phyloP scores from a whole-genome alignment of 805 yeast species.

The Teunomyces pallodes region DNA sequence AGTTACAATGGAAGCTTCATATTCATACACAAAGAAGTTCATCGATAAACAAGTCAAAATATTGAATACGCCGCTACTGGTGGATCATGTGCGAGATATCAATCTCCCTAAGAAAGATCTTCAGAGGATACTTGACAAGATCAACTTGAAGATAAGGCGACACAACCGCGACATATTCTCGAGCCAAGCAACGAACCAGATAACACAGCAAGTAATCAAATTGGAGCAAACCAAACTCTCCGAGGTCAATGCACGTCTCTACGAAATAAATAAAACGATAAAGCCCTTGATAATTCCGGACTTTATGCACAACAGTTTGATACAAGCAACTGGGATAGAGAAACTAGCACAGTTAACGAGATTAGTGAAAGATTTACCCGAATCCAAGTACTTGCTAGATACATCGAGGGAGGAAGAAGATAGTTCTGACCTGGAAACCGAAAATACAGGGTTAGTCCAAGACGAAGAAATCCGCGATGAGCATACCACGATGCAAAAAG shows the following conservation, averaged over 20 bases:
- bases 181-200: conserved; percentile 32
- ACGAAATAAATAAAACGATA: conserved; percentile 16
- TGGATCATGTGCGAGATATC: conserved; percentile 16
- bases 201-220: conserved; percentile 35
- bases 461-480: background rate
- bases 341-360: conserved; percentile 20
- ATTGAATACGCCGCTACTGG: conserved; percentile 26
- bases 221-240: conserved; percentile 28
- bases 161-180: conserved; percentile 27
- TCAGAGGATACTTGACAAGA: conserved; percentile 19
- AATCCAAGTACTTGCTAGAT: conserved; percentile 27
- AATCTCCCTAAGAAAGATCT: conserved; percentile 10
- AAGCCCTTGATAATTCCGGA: conserved; percentile 30
- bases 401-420: conserved; percentile 4
- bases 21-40: conserved; percentile 30
- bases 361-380: conserved; percentile 33
- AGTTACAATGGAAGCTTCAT: conserved; percentile 14
- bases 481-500: background rate
- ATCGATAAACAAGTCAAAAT: conserved; percentile 30
- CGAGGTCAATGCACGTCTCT: conserved; percentile 26
- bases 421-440: conserved; percentile 6
- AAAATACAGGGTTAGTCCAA: conserved; percentile 1
- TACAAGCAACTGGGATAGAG: conserved; percentile 8
- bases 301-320: conserved; percentile 9
- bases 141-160: conserved; percentile 22